Percentiles rank a stretch among this genome's conserved stretches.
These are phyloP conservation scores for Boletellus sp. DNA, from an alignment of 768 basidiomycete genomes.

Conservation along the genomic window DNA sequence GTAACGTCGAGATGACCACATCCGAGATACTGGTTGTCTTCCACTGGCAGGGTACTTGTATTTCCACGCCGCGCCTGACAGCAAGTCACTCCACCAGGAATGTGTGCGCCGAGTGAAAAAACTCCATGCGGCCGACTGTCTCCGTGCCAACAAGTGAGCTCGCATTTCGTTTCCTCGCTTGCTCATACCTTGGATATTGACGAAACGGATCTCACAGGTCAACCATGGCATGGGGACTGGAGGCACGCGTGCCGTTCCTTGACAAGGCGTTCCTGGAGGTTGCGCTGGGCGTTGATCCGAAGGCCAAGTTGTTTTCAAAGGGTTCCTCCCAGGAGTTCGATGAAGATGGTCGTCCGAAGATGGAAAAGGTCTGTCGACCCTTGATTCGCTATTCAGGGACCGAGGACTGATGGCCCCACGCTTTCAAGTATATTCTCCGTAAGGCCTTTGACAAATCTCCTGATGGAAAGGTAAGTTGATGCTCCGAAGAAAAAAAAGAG, in stretches of 20 bases:
- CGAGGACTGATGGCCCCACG: slow-evolving; percentile 6
- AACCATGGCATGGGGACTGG: slow-evolving; percentile 99
- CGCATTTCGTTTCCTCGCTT: neutral
- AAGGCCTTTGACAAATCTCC: slow-evolving; percentile 92
- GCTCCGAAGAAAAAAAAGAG: neutral
- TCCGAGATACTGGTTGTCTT: slow-evolving; percentile 5
- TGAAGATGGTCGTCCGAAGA: slow-evolving; percentile 80
- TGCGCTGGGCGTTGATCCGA: slow-evolving; percentile 85
- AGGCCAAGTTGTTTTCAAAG: slow-evolving; percentile 86
- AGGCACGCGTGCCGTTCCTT: slow-evolving; percentile 97
- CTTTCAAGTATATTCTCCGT: slow-evolving; percentile 78
- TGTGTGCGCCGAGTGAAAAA: slow-evolving; percentile 94
- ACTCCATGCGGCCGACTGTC: slow-evolving; percentile 94
- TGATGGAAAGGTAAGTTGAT: slow-evolving; percentile 60
- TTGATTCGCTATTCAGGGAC: slow-evolving; percentile 1
- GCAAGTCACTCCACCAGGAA: slow-evolving; percentile 89
- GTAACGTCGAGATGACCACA: neutral
- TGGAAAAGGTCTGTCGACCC: slow-evolving; percentile 78
- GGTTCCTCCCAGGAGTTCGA: slow-evolving; percentile 72
- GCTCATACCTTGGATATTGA: slow-evolving; percentile 3
- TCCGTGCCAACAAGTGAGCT: slow-evolving; percentile 93
- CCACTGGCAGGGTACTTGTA: slow-evolving; percentile 80
- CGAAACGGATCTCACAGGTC: slow-evolving; percentile 50
- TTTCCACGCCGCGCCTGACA: slow-evolving; percentile 96
- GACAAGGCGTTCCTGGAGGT: slow-evolving; percentile 95